A percentile compares a stretch with the other conserved stretches of the same genome.
These are phyloP conservation scores for Myxozyma nipponensis DNA, from an alignment of 805 yeast species.

Conservation along the genomic window DNA sequence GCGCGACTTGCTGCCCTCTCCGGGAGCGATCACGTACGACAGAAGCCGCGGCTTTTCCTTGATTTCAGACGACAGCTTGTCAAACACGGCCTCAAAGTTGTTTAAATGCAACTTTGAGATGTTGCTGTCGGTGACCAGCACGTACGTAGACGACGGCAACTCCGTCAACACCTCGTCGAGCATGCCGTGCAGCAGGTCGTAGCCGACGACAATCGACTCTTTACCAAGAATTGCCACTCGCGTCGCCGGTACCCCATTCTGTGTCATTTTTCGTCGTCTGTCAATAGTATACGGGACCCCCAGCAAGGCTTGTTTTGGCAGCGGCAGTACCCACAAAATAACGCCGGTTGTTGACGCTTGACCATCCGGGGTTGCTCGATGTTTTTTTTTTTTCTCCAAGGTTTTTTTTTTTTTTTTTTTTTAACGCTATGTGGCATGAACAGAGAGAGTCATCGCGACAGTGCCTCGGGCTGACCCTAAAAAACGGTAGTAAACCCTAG, in stretches of 20 bases:
- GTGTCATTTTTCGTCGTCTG: not conserved
- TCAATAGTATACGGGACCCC: no score
- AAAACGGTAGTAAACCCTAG: no score
- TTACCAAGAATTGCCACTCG: conserved; percentile 61
- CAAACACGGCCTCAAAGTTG: conserved; percentile 45
- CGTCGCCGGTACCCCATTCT: not conserved
- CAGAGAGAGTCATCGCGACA: no score
- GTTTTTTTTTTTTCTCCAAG: no score
- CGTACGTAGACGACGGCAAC: conserved; percentile 84
- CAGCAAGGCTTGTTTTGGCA: no score
- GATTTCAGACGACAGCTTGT: not conserved
- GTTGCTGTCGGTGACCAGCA: conserved; percentile 82
- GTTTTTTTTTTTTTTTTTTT: no score
- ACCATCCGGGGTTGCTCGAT: no score
- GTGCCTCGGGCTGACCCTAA: no score
- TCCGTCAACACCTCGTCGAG: conserved; percentile 59
- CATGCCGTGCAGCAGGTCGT: conserved; percentile 68
- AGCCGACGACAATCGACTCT: conserved; percentile 87
- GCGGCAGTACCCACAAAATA: no score
- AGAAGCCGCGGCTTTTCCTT: conserved; percentile 60
- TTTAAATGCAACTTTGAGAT: conserved; percentile 41
- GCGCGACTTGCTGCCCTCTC: conserved; percentile 85
- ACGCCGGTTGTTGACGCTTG: no score
- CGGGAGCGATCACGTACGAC: conserved; percentile 77
- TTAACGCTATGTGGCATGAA: no score